Base-by-base conservation (phyloP, 306 rosid species). In the Mimosa bimucronata region DNA sequence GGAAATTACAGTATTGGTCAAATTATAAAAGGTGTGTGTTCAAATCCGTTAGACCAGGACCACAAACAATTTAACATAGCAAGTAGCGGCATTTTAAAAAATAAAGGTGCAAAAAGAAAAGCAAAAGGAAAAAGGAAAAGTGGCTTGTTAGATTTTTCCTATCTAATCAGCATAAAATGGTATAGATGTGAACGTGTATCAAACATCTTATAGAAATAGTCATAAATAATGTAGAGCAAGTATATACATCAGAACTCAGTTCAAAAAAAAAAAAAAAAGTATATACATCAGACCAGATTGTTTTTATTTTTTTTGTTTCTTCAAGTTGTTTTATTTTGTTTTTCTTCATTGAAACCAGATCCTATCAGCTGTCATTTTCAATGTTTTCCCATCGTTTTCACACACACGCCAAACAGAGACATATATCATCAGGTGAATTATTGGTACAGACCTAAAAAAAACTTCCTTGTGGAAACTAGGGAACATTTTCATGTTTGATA, bases 1-100 rank as follows among this genome's bases (percentile, higher is more conserved):
- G 70, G 64, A 53, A 73, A 23, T 66, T 67, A 64, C 55, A 68
- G 23, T 16, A 50, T 31, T 61, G 66, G 78, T 80, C 88, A 78
- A 82, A 58, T 21, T 19, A 50, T 34, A 67, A 78, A 55, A 50
- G 42, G 23, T 18, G 34, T 37, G 34, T 8, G 28, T 40, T 40
- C 9, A 9, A 3, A 66, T 78, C 6, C 42, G 60, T 26, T 73
- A 84, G 71, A 38, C 44, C 80, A 58, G 31, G 65, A 28, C 38
- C 67, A 28, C 73, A 29, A 15, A 44, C 75, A 4, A 21, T 11
- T 18, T 52, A 19, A 4, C 62, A 8, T 55, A 55, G 6, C 62
- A 55, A 23, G 60, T 23, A 55, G 64, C 52, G 48, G 46, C 28
- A 82, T 70, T 34, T 6, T 2, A 45, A 62, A 69, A 76, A 46